Conservation (phyloP, 192 early-diverging fungal genomes). For the Dissophora globulifera region DNA sequence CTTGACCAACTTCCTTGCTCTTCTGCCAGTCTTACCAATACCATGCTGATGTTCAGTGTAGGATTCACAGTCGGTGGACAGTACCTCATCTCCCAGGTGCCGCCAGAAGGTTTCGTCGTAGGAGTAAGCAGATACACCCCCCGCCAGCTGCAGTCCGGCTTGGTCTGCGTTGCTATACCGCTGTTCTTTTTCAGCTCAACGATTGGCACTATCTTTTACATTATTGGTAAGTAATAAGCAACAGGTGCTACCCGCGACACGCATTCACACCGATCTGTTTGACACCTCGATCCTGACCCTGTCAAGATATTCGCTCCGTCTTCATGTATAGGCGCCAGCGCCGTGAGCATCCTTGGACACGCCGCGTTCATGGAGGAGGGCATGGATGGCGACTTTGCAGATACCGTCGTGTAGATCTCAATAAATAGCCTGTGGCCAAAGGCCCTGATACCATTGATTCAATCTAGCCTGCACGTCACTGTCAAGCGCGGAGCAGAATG, state of each 20-base stretch:
- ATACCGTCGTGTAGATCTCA: slow-evolving; percentile 29
- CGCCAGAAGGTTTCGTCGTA: slow-evolving; percentile 53
- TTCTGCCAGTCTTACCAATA: slow-evolving; percentile 58
- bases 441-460: no score
- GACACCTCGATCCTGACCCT: no score
- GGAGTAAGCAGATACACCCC: slow-evolving; percentile 35
- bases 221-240: slow-evolving; percentile 68
- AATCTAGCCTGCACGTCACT: background rate
- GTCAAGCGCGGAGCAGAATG: no score
- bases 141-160: slow-evolving; percentile 56
- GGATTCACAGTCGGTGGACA: slow-evolving; percentile 57
- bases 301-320: no score
- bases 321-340: slow-evolving; percentile 60
- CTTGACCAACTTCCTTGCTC: background rate
- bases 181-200: slow-evolving; percentile 67
- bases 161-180: slow-evolving; percentile 55
- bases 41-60: slow-evolving; percentile 59
- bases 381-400: slow-evolving; percentile 56
- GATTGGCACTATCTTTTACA: slow-evolving; percentile 67
- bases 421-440: no score
- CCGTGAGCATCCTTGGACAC: slow-evolving; percentile 64
- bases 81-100: slow-evolving; percentile 58
- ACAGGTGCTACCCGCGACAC: no score
- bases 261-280: no score
- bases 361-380: slow-evolving; percentile 63